These are phyloP conservation scores for Tylopilus vinaceipallidus DNA, from an alignment of 768 basidiomycete genomes.

Conservation along the genomic window DNA sequence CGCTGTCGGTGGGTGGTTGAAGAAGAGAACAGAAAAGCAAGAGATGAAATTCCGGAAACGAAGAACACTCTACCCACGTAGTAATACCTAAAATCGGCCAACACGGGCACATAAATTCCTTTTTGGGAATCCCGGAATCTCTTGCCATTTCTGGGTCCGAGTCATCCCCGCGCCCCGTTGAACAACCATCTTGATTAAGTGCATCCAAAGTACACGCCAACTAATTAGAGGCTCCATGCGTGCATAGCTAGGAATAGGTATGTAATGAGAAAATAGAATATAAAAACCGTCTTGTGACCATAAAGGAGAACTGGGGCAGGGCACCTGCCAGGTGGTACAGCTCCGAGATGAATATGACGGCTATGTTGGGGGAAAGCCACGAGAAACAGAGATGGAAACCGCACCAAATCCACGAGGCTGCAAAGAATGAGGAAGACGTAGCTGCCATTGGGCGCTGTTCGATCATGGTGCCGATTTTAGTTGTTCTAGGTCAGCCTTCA, in stretches of 20 bases:
- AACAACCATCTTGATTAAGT: conserved; percentile 8
- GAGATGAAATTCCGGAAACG: conserved; percentile 5
- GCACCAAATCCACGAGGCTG: conserved; percentile 38
- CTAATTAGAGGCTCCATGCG: conserved; percentile 23
- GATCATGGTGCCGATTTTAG: conserved; percentile 34
- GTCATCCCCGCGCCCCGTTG: too few relatives aligned
- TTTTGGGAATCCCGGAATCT: conserved; percentile 3
- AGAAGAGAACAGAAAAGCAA: conserved; percentile 12
- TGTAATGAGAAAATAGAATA: conserved; percentile 27
- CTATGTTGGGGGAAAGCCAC: conserved; percentile 13
- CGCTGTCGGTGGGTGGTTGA: conserved; percentile 15
- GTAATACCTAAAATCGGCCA: conserved; percentile 12
- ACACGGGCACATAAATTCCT: neutral
- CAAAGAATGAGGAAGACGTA: conserved; percentile 3
- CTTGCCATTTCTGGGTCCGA: conserved; percentile 1
- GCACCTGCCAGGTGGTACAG: neutral
- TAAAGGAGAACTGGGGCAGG: neutral
- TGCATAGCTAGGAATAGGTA: conserved; percentile 27
- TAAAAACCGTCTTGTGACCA: conserved; percentile 18
- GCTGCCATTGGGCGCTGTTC: conserved; percentile 15
- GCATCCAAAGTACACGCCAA: conserved; percentile 21
- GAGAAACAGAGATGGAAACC: conserved; percentile 25
- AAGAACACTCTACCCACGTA: neutral
- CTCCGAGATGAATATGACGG: conserved; percentile 16
- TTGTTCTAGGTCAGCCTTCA: conserved; percentile 65